phyloP scores from a whole-genome alignment of 345 rosid genomes.

The Bruguiera gymnorhiza region DNA sequence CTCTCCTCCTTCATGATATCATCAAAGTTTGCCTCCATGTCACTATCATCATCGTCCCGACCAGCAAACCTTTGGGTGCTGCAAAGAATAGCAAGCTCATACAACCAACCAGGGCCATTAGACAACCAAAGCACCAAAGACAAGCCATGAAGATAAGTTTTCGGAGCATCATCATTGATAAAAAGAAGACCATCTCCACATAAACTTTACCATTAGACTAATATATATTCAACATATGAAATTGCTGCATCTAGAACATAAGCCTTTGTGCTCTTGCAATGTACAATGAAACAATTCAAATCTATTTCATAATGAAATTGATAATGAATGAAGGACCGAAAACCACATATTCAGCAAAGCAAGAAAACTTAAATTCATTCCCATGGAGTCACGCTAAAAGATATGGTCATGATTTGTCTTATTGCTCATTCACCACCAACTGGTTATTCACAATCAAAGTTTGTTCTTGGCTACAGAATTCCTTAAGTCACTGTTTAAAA shows the following conservation, averaged over 20 bases:
- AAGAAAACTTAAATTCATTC: no score
- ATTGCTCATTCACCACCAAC: no score
- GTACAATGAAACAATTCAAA: no score
- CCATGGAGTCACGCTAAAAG: no score
- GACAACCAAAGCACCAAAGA: background rate
- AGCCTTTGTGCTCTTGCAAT: background rate
- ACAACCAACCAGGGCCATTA: background rate
- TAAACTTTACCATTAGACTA: background rate
- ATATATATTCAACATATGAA: background rate
- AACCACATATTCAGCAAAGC: no score
- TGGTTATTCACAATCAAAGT: no score
- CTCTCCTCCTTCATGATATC: conserved; percentile 68
- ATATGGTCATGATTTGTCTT: no score
- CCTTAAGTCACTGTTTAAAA: background rate
- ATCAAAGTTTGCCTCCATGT: conserved; percentile 74
- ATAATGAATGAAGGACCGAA: no score
- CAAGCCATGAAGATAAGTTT: no score
- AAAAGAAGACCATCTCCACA: background rate
- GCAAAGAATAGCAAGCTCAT: conserved; percentile 7
- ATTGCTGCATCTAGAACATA: background rate
- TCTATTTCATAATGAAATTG: no score
- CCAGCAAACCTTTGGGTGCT: conserved; percentile 38
- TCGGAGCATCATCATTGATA: background rate
- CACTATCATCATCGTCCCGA: conserved; percentile 45
- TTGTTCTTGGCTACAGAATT: background rate